These are phyloP conservation scores for Penicillium sclerotigenum DNA, from an alignment of 2,329 filamentous ascomycete species.

Conservation along the genomic window DNA sequence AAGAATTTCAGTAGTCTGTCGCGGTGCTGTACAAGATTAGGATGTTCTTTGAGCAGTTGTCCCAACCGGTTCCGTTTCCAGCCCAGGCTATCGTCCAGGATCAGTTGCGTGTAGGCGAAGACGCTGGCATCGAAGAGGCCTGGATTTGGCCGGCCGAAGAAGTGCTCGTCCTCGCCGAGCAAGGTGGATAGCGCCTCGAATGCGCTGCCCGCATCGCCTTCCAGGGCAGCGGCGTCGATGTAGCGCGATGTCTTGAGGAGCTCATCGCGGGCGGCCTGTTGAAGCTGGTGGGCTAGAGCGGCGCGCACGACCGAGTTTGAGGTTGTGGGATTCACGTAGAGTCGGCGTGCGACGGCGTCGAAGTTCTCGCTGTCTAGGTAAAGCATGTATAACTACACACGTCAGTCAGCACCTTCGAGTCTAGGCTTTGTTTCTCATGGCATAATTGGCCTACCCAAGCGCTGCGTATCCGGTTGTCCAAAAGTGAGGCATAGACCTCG, in stretches of 20 bases:
- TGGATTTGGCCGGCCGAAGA: slow-evolving; percentile 58
- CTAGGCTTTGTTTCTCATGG: background rate
- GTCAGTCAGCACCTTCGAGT: slow-evolving; percentile 1
- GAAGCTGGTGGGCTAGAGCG: slow-evolving; percentile 64
- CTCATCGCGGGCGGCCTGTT: slow-evolving; percentile 69
- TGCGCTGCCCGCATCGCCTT: slow-evolving; percentile 60
- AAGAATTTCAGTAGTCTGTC: slow-evolving; percentile 58
- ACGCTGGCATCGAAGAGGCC: slow-evolving; percentile 82
- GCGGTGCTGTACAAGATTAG: slow-evolving; percentile 64
- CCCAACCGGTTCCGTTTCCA: slow-evolving; percentile 64
- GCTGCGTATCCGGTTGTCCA: slow-evolving; percentile 73
- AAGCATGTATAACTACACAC: slow-evolving; percentile 66
- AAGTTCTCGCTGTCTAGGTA: slow-evolving; percentile 73
- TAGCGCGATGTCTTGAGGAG: slow-evolving; percentile 60
- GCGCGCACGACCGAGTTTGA: slow-evolving; percentile 61
- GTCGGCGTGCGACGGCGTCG: slow-evolving; percentile 58
- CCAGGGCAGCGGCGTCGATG: slow-evolving; percentile 56
- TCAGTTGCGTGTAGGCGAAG: slow-evolving; percentile 82
- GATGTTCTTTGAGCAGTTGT: slow-evolving; percentile 55
- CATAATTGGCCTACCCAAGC: slow-evolving; percentile 65
- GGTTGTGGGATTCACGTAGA: slow-evolving; percentile 67
- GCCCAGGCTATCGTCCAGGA: slow-evolving; percentile 62
- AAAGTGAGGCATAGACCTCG: slow-evolving; percentile 73
- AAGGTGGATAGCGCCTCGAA: slow-evolving; percentile 60
- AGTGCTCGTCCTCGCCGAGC: slow-evolving; percentile 58